Conservation (phyloP, 352 stramenopile species). For the Pythium grandisporangium region DNA sequence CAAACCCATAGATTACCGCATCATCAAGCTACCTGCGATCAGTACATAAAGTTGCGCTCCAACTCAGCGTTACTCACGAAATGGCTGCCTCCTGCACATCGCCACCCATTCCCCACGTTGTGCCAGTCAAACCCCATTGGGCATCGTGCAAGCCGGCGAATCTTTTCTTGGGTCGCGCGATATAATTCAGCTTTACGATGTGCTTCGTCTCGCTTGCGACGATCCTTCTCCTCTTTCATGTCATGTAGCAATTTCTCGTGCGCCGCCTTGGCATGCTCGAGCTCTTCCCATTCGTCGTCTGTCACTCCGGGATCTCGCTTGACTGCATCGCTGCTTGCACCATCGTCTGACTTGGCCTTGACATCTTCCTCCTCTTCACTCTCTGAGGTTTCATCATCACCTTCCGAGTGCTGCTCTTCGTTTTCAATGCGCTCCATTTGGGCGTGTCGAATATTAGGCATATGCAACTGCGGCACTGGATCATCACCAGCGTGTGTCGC, state of each 20-base stretch:
- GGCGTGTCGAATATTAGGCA: too few relatives aligned
- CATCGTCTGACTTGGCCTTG: constrained; percentile 4
- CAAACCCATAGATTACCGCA: too few relatives aligned
- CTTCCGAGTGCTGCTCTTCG: too few relatives aligned
- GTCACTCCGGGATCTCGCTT: constrained; percentile 42
- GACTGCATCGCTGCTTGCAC: too few relatives aligned
- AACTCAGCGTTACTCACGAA: constrained; percentile 63
- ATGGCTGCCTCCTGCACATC: constrained; percentile 69
- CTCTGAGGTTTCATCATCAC: constrained; percentile 11
- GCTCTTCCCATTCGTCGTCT: constrained; percentile 54
- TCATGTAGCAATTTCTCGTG: constrained; percentile 31
- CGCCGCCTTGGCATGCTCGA: constrained; percentile 47
- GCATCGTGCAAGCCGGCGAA: constrained; percentile 55
- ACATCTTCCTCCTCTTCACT: constrained; percentile 10
- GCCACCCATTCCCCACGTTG: constrained; percentile 50
- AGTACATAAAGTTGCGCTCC: constrained; percentile 41
- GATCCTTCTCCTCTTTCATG: constrained; percentile 16
- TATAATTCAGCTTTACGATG: constrained; percentile 8
- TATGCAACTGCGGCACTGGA: too few relatives aligned
- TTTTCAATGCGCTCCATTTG: too few relatives aligned
- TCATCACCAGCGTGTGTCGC: too few relatives aligned
- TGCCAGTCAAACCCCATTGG: constrained; percentile 60
- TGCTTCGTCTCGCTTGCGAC: constrained; percentile 20
- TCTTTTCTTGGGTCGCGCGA: constrained; percentile 32
- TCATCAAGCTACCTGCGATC: too few relatives aligned